Base-by-base conservation (phyloP, 1,284 basidiomycete genomes). In the Athelia psychrophila region DNA sequence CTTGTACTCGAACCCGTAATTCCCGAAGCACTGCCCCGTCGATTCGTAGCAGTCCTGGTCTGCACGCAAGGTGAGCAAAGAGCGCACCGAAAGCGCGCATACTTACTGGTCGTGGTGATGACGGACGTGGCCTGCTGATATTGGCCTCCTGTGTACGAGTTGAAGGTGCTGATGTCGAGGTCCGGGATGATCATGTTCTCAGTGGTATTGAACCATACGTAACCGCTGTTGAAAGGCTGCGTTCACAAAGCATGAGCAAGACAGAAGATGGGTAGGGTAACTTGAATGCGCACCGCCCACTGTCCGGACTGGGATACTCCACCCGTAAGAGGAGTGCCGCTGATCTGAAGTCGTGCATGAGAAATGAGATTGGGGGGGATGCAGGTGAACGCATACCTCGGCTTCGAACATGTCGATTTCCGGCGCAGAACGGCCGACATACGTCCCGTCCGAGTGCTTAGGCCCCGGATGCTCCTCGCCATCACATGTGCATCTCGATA, bases 361-460 rank as follows among this genome's bases (percentile, higher is more conserved):
- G 44, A 22, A 33, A 27, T 74, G 15, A 80, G 69, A 59, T 64
- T 71, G 2, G 63, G 67, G 15, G 65, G 58, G 42, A 57, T 33
- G 16, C 15, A 3, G 13, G 33, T 33, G 15, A 8, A 25, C 38
- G 30, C 62, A 51, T 55, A 76, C 72, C 66, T 81, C 78, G 30
- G 87, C 88, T 69, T 91, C 89, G 57, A 91, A 80, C 44, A 91
- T 70, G 65, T 91, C 87, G 55, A 91, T 90, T 64, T 91, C 88
- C 0, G 89, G 89, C 2, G 89, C 86, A 1, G 81, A 74, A 33
- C 90, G 73, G 2, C 90, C 91, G 2, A 88, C 82, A 60, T 79
- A 91, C 2, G 81, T 75, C 35, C 88, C 77, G 54, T 80, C 78
- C 15, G 63, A 48, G 54, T 77, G 72, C 52, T 76, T 79, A 2